Evolutionary conservation across 1,284 basidiomycete species (phyloP), one percentile per base, ranked within the genome.

Genomic region (Tylopilus sp.): DNA sequence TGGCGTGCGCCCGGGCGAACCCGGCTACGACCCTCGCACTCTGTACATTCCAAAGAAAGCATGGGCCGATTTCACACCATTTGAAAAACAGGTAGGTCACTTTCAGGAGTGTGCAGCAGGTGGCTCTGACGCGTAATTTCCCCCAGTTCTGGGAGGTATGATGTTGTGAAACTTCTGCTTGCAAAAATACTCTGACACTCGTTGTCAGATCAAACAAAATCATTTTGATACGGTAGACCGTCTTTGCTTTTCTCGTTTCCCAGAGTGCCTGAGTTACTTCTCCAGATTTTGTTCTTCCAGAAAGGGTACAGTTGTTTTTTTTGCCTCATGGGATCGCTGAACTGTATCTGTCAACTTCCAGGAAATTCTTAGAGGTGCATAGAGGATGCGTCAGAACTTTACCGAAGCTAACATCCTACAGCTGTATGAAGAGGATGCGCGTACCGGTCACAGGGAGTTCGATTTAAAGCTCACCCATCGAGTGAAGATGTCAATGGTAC

Each of bases 401-500:
- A 16, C n/a, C 8, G n/a, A n/a, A 21, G 34, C n/a, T 62, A 16
- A 65, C 15, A 59, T 70, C 72, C 19, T 21, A 28, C 28, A 95
- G 80, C 71, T 97, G n/a, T 97, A 97, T 60, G 94, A 97, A 69
- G 89, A 96, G 53, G 94, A 97, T 67, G 95, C 94, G 1, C 77
- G 86, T 35, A 81, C 92, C 50, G 94, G 94, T 0, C 91, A 97
- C 65, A 86, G 85, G 57, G 85, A 95, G 52, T 97, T 97, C 63
- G 94, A 97, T 60, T 71, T 97, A 51, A 97, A 97, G 66, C 75
- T 95, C 33, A 95, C 92, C 1, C 81, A 85, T 41, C 75, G 92
- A 48, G 95, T 97, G 49, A 99, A 98, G 71, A 99, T 99, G 97
- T 95, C 89, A 54, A 97, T 97, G 94, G 92, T 89, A 36, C 54